These are phyloP conservation scores for Cnidoscolus chayamansa DNA, from an alignment of 441 rosid species.

Conservation along the genomic window DNA sequence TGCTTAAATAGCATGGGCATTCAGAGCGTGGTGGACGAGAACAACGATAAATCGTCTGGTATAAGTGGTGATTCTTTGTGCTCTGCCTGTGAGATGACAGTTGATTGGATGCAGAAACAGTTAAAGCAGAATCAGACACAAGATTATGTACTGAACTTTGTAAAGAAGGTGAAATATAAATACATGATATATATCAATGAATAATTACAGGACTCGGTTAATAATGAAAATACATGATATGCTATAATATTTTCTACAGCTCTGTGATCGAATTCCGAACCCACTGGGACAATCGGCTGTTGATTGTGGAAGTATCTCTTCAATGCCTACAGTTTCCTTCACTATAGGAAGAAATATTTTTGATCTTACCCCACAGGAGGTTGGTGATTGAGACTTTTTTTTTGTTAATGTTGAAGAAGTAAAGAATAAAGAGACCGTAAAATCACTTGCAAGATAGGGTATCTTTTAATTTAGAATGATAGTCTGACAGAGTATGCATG, in stretches of 20 bases:
- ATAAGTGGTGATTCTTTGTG: slow-evolving; percentile 47
- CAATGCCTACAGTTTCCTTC: slow-evolving; percentile 66
- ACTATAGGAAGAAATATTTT: slow-evolving; percentile 59
- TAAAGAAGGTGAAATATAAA: slow-evolving; percentile 43
- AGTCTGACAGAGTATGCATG: background rate
- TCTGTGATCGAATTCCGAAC: slow-evolving; percentile 69
- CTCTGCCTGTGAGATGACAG: slow-evolving; percentile 73
- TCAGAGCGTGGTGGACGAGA: slow-evolving; percentile 52
- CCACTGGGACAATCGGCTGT: slow-evolving; percentile 71
- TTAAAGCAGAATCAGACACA: slow-evolving; percentile 56
- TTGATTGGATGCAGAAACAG: slow-evolving; percentile 73
- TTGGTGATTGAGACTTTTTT: slow-evolving; percentile 20
- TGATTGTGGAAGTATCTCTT: slow-evolving; percentile 52
- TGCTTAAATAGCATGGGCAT: slow-evolving; percentile 58
- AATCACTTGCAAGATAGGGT: too few species aligned
- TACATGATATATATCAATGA: background rate
- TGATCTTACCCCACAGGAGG: slow-evolving; percentile 63
- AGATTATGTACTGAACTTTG: slow-evolving; percentile 47
- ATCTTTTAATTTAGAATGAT: background rate
- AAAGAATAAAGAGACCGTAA: too few species aligned
- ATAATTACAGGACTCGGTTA: background rate
- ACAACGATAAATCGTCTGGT: slow-evolving; percentile 31
- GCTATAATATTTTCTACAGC: slow-evolving; percentile 32
- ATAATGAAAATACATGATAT: background rate
- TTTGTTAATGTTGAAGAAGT: background rate